Evolutionary conservation across 2,329 filamentous ascomycete species (phyloP), one percentile per base, ranked within the genome.

Genomic region (Venturia oleaginea): DNA sequence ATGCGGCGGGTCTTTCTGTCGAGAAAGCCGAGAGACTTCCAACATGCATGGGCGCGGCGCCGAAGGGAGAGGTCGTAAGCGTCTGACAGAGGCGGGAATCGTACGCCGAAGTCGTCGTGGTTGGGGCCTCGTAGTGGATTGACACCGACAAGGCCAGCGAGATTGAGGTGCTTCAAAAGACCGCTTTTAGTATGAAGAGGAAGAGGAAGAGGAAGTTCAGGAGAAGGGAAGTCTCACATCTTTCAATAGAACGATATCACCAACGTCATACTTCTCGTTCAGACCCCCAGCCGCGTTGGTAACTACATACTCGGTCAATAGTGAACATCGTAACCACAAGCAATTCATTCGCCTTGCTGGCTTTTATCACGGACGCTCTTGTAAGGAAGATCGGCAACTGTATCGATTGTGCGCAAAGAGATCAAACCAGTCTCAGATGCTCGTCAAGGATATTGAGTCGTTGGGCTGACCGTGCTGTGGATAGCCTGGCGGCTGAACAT

Each of bases 221-320:
- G 8, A 34, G 17, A 38, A 15, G 46, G 27, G 61, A 30, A 61
- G 48, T n/a, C 78, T 67, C 76, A 84, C 83, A 75, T 89, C 86
- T 70, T 87, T 86, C 64, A 89, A 70, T 59, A 86, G 74, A 54
- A 87, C 82, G 65, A 89, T 83, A 71, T 88, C 86, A 59, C 86
- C 86, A 37, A 88, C 84, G 30, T 74, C 75, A 74, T 87, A 88
- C 43, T 80, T 78, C n/a, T 81, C 78, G 72, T 88, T 88, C 42
- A 88, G 73, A 15, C 84, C 85, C 65, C 86, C 86, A 48, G 85
- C 84, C 54, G 86, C 86, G 72, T 88, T 89, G 54, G 86, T 89
- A 68, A 87, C 83, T 84, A 69, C 64, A 66, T 65, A 51, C 19
- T 8, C 13, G 34, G 63, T 30, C 63, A 32, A 46, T 66, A 71